Percentiles rank a stretch among this genome's conserved stretches.
phyloP scores from a whole-genome alignment of 1,284 basidiomycete genomes.

The Tilletia walkeri region DNA sequence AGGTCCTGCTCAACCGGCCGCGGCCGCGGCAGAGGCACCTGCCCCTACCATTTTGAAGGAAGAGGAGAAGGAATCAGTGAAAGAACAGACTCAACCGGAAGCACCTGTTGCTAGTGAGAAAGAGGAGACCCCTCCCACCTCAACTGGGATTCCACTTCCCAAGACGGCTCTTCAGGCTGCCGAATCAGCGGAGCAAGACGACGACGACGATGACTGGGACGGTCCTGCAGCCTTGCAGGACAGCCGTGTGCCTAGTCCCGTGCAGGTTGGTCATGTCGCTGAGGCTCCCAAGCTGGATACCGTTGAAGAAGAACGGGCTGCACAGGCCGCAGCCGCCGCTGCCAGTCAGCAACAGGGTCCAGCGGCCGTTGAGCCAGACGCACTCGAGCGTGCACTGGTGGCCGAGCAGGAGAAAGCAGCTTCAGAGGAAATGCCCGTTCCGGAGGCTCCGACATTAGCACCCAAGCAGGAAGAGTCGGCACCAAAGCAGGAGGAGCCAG shows the following conservation, averaged over 20 bases:
- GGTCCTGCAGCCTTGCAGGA: slow-evolving; percentile 1
- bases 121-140: not conserved
- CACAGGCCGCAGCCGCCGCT: not conserved
- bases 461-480: too few relatives aligned
- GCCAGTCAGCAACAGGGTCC: not conserved
- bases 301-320: not conserved
- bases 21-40: not conserved
- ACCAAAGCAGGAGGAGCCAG: too few relatives aligned
- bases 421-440: too few relatives aligned
- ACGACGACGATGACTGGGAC: not conserved
- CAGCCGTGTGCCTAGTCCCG: slow-evolving; percentile 15
- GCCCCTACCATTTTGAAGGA: not conserved
- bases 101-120: not conserved
- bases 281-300: slow-evolving; percentile 12
- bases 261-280: slow-evolving; percentile 12
- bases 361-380: too few relatives aligned
- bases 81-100: not conserved
- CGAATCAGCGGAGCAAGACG: slow-evolving; percentile 5
- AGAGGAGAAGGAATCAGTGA: not conserved
- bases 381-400: too few relatives aligned
- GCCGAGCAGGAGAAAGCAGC: too few relatives aligned
- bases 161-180: not conserved
- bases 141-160: not conserved
- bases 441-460: not conserved
- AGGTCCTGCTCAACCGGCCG: not conserved